Conservation (phyloP, 805 yeast genomes). For the Ascoidea rubescens region DNA sequence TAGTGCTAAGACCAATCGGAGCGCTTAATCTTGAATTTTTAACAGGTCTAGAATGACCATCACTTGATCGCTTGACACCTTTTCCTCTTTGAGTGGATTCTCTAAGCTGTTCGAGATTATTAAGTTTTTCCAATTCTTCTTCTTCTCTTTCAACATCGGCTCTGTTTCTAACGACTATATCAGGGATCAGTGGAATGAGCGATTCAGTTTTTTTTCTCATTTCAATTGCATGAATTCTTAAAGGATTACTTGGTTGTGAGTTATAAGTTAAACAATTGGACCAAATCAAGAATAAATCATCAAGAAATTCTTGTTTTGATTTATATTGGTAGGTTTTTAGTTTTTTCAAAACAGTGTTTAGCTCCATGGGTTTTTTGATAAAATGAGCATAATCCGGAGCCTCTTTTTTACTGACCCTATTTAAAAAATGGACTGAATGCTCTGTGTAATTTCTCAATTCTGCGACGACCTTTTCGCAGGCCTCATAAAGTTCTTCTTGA, state of each 20-base stretch:
- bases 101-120: conserved; percentile 13
- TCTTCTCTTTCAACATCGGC: conserved; percentile 61
- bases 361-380: conserved; percentile 91
- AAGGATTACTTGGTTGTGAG: conserved; percentile 86
- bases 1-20: conserved; percentile 9
- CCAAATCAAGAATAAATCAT: conserved; percentile 92
- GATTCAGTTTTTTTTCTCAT: conserved; percentile 83
- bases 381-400: conserved; percentile 93
- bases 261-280: conserved; percentile 84
- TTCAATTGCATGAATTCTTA: conserved; percentile 85
- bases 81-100: conserved; percentile 26
- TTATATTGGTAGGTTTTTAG: conserved; percentile 69
- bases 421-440: conserved; percentile 90
- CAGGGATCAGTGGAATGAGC: conserved; percentile 78
- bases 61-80: conserved; percentile 24
- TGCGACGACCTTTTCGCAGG: conserved; percentile 87
- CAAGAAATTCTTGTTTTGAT: conserved; percentile 84
- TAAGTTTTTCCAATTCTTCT: conserved; percentile 20
- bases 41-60: conserved; percentile 14
- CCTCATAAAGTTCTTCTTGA: conserved; percentile 94
- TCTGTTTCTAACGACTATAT: conserved; percentile 62
- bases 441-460: conserved; percentile 89
- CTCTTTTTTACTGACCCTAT: conserved; percentile 92
- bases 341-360: conserved; percentile 87
- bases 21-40: not conserved